Evolutionary conservation across 192 early-diverging fungal species (phyloP).

Genomic region (Linnemannia exigua): DNA sequence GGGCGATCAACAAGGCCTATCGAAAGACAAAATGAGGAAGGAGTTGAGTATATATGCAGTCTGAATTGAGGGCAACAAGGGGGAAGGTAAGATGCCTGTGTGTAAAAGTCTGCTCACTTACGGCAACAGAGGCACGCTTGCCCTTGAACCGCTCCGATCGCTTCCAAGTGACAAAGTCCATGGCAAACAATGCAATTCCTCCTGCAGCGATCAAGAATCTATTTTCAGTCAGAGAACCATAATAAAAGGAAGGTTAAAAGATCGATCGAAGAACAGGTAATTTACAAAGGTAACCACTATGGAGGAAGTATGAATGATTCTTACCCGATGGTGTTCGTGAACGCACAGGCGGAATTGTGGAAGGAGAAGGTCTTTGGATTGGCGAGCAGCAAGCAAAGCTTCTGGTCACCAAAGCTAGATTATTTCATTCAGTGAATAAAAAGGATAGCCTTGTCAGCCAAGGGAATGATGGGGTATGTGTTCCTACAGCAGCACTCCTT

Average conservation of each 20-base stretch:
- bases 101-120: background rate
- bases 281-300: no score
- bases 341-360: constrained; percentile 25
- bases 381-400: constrained; percentile 17
- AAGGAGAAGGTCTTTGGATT: background rate
- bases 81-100: no score
- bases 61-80: no score
- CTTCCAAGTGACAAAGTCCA: constrained; percentile 52
- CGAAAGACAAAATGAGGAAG: no score
- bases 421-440: background rate
- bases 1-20: constrained; percentile 33
- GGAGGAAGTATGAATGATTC: background rate
- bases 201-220: constrained; percentile 22
- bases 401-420: background rate
- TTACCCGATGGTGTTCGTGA: constrained; percentile 32
- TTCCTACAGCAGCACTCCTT: no score
- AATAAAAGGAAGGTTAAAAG: background rate
- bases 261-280: no score
- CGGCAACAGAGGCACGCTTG: constrained; percentile 41
- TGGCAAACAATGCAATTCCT: constrained; percentile 25
- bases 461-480: no score
- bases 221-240: background rate
- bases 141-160: constrained; percentile 49
- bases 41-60: no score
- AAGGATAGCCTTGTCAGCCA: background rate